Percentiles rank a stretch among this genome's conserved stretches.
Conservation (phyloP, 2,329 filamentous ascomycete species). For the Trichoderma sp. region DNA sequence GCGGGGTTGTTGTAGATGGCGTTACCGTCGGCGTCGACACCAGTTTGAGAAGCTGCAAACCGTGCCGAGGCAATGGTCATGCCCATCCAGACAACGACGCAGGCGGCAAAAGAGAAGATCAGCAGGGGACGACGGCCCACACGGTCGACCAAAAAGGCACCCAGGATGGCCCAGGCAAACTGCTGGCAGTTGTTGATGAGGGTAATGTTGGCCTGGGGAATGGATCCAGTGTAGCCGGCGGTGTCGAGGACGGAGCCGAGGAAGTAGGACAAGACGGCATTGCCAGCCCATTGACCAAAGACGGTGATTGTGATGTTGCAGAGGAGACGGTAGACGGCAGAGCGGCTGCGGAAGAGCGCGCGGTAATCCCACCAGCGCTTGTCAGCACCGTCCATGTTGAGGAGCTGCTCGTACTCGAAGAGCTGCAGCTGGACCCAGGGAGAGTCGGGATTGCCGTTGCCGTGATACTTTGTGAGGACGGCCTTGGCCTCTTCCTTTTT, state of each 20-base stretch:
- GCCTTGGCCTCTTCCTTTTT: conserved; percentile 35
- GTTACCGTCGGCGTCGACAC: conserved; percentile 29
- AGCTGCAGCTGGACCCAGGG: conserved; percentile 46
- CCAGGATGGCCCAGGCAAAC: conserved; percentile 47
- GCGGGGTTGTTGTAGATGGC: conserved; percentile 32
- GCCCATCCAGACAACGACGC: conserved; percentile 49
- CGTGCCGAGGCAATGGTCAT: conserved; percentile 46
- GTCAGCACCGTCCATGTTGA: conserved; percentile 43
- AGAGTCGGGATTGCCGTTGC: conserved; percentile 43
- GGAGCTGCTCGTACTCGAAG: conserved; percentile 41
- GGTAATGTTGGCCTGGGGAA: conserved; percentile 46
- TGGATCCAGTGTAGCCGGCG: conserved; percentile 42
- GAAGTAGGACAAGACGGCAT: conserved; percentile 47
- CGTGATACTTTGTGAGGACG: conserved; percentile 40
- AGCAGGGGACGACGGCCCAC: conserved; percentile 53
- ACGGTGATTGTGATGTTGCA: conserved; percentile 39
- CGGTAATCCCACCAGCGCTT: conserved; percentile 49
- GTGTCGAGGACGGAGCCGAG: conserved; percentile 47
- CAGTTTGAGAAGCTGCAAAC: conserved; percentile 33
- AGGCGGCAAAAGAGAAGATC: conserved; percentile 47
- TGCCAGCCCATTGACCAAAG: conserved; percentile 43
- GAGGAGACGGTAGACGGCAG: conserved; percentile 39
- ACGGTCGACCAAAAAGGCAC: conserved; percentile 48
- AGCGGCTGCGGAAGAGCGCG: conserved; percentile 41
- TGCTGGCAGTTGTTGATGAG: conserved; percentile 51